A percentile compares a stretch with the other conserved stretches of the same genome.
Evolutionary conservation across 2,329 filamentous ascomycete species (phyloP).

Genomic region (Sporothrix globosa): DNA sequence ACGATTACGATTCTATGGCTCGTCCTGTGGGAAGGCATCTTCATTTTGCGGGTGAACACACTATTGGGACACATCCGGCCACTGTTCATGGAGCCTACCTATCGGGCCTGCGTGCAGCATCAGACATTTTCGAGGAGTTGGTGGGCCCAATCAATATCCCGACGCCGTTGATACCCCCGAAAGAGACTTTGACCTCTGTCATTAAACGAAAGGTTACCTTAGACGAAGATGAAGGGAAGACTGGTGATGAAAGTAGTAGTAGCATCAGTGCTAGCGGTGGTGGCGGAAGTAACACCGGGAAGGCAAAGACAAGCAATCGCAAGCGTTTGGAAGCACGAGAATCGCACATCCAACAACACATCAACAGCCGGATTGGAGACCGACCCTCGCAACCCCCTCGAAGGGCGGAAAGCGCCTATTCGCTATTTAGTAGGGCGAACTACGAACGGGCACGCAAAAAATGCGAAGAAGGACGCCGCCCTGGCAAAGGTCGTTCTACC

Average conservation of each 20-base stretch:
- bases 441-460: slow-evolving; percentile 64
- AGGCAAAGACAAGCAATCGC: slow-evolving; percentile 44
- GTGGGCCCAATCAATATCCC: slow-evolving; percentile 80
- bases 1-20: slow-evolving; percentile 94
- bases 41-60: slow-evolving; percentile 95
- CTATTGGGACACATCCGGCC: slow-evolving; percentile 91
- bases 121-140: slow-evolving; percentile 79
- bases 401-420: slow-evolving; percentile 79
- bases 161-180: slow-evolving; percentile 71
- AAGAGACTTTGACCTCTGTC: slow-evolving; percentile 49
- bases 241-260: slow-evolving; percentile 27
- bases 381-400: slow-evolving; percentile 73
- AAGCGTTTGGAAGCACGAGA: slow-evolving; percentile 62
- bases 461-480: slow-evolving; percentile 68
- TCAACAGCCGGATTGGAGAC: slow-evolving; percentile 67
- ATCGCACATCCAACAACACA: slow-evolving; percentile 55
- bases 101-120: slow-evolving; percentile 85
- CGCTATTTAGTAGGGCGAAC: slow-evolving; percentile 81
- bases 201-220: slow-evolving; percentile 58
- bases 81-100: slow-evolving; percentile 97
- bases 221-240: slow-evolving; percentile 32
- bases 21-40: slow-evolving; percentile 74
- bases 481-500: slow-evolving; percentile 65
- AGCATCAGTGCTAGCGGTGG: slow-evolving; percentile 39
- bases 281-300: slow-evolving; percentile 46